These are phyloP conservation scores for Toxicodendron radicans DNA, from an alignment of 345 rosid species.

Conservation along the genomic window DNA sequence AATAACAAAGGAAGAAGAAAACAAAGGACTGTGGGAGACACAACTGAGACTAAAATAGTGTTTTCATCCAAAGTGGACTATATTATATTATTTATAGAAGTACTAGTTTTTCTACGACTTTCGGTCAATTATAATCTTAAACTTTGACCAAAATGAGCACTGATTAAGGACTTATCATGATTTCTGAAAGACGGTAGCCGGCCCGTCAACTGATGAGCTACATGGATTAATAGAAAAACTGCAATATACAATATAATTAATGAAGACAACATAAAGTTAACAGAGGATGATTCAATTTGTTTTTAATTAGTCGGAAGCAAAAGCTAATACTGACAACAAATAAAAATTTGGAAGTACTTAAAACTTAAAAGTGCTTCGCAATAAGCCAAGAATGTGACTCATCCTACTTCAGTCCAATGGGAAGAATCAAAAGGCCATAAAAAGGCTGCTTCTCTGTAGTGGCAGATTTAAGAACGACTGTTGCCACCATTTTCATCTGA, in stretches of 20 bases:
- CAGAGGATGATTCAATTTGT: neutral
- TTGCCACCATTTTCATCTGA: no score
- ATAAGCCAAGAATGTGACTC: slow-evolving; percentile 7
- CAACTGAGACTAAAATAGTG: no score
- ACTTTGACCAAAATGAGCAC: neutral
- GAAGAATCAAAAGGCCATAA: neutral
- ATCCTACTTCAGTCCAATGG: neutral
- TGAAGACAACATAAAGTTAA: neutral
- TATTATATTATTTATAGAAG: no score
- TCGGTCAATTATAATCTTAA: no score
- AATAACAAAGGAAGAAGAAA: no score
- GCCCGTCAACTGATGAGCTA: neutral
- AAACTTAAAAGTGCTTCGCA: neutral
- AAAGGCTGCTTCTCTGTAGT: no score
- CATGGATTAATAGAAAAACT: neutral
- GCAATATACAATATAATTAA: neutral
- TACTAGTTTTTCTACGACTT: no score
- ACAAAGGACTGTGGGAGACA: no score
- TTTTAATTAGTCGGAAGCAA: neutral
- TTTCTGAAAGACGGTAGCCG: neutral
- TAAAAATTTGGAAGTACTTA: neutral
- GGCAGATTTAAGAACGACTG: no score
- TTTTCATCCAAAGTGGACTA: no score
- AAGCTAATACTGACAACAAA: neutral
- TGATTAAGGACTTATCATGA: no score